Evolutionary conservation across 2,329 filamentous ascomycete species (phyloP), one percentile per base, ranked within the genome.

Genomic region (Microascus cirrosus): DNA sequence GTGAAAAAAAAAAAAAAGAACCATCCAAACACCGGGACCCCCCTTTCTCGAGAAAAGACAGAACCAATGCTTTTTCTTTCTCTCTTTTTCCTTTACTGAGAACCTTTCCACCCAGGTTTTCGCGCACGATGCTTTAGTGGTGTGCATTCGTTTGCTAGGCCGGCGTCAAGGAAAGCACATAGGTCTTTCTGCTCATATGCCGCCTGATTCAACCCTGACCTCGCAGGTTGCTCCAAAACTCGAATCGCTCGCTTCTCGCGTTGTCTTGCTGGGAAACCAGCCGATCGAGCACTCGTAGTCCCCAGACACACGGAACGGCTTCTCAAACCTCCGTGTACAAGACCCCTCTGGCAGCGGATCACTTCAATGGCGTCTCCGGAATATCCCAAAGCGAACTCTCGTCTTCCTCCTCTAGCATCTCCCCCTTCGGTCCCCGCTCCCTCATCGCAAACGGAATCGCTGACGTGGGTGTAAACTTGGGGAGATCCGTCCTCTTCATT

Each of bases 391-490:
- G 63, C 13, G 66, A 66, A 51, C 22, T 53, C 45, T 20, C 34
- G 8, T 34, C 57, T 42, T 42, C 34, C 4, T 32, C 36, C 34
- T 42, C 32, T 15, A 50, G 18, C 18, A n/a, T 34, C 51, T 24
- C 35, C 11, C 25, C 39, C 28, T 18, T 13, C 32, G 15, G 28
- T 42, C 15, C 28, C 7, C 22, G 42, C 8, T 58, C 55, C 18
- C 18, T 28, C 12, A 63, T 69, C 5, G 74, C 75, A 67, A 80
- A 80, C 1, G 75, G 77, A 52, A 81, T 80, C 5, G 74, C 71
- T 13, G 75, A 70, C 4, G 70, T 75, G n/a, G 71, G 61, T 6
- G 70, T 73, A 55, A 74, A 74, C 10, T 69, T 66, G 1, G 71
- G 72, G 54, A 74, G 59, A 52, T 73, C 69, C 3, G 62, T 63